Conservation (phyloP, 345 rosid species). For the Citrus trifoliata region DNA sequence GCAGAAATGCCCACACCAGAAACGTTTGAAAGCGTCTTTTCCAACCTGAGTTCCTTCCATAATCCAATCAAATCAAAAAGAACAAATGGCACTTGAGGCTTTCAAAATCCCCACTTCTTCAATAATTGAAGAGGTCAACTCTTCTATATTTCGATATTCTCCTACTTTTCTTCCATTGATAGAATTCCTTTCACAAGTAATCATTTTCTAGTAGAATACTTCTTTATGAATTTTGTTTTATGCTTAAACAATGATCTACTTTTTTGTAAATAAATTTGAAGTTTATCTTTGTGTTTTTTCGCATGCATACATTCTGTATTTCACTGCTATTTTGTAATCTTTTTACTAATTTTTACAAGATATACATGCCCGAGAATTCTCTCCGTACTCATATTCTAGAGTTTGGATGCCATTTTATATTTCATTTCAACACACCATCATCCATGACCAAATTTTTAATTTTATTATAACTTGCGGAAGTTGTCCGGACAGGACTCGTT, state of each 20-base stretch:
- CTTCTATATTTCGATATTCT: background rate
- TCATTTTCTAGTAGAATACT: background rate
- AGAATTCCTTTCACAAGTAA: background rate
- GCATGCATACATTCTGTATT: too few species aligned
- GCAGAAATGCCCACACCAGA: background rate
- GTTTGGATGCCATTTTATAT: too few species aligned
- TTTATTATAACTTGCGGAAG: too few species aligned
- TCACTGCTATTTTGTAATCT: too few species aligned
- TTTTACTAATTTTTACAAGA: too few species aligned
- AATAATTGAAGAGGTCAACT: conserved; percentile 18
- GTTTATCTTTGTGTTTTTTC: too few species aligned
- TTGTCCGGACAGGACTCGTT: too few species aligned
- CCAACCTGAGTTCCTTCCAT: background rate
- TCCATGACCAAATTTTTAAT: too few species aligned
- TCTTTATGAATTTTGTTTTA: background rate
- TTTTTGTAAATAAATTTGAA: too few species aligned
- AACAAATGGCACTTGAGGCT: background rate
- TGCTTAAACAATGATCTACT: background rate
- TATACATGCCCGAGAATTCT: too few species aligned
- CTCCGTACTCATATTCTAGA: too few species aligned
- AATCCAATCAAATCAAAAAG: conserved; percentile 4
- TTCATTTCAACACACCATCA: too few species aligned
- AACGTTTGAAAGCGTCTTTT: background rate
- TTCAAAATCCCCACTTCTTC: conserved; percentile 9
- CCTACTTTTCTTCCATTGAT: background rate